Evolutionary conservation across 2,329 filamentous ascomycete species (phyloP), one percentile per base, ranked within the genome.

Genomic region (Lecanicillium sp.): DNA sequence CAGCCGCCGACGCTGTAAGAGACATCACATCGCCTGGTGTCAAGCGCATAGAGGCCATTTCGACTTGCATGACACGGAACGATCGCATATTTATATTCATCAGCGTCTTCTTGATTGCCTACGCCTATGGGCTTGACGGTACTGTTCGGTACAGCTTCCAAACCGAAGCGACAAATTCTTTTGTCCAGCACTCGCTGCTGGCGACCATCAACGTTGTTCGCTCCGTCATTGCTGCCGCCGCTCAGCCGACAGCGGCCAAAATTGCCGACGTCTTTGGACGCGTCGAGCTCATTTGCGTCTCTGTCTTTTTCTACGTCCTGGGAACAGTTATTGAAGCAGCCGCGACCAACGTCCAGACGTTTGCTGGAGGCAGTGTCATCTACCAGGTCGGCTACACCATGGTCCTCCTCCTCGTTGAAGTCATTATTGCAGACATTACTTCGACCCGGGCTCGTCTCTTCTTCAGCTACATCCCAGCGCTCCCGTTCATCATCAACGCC

Each of bases 361-460:
- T 79, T 42, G 64, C 67, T 14, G 75, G 67, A 4, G 78, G 78
- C 18, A 71, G 72, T 25, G 64, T 80, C 29, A 54, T 80, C 28
- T 80, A 80, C 54, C 75, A 71, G 63, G 63, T 82, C 29, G 79
- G 79, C 35, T 82, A 78, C 51, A 82, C 78, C 9, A 67, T 67
- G 47, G 63, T 80, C 18, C 63, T 78, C 14, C 59, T 83, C 11
- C 63, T 83, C 2, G 65, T 81, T 16, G 76, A 83, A 54, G 73
- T 83, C 48, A 68, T 83, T 43, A 63, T 83, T 33, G 78, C 69
- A 32, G 79, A 83, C 47, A 66, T 78, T 18, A 80, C 78, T 2
- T 81, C 78, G 2, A 71, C 75, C 6, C 70, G 76, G 12, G 66
- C 74, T 9, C 75, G 79, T 50, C 62, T 83, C 8, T 62, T 83